Base-by-base conservation (phyloP, 2,329 filamentous ascomycete genomes). In the Byssothecium circinans region DNA sequence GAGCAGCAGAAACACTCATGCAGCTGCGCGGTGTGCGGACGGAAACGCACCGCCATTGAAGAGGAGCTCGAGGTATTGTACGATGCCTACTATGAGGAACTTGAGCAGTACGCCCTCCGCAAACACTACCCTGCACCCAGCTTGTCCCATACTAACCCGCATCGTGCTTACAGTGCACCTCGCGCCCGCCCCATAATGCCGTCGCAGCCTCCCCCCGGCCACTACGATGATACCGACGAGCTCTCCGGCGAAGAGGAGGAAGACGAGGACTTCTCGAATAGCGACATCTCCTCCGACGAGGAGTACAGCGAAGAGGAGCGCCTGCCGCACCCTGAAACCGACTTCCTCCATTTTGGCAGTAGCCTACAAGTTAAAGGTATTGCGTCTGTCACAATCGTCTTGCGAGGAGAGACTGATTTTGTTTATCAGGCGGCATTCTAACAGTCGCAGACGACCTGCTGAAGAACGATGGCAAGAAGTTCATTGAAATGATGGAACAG, bases 401-500 rank as follows among this genome's bases (percentile, higher is more conserved):
- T 34, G 45, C 27, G 29, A 35, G 44, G 54, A 53, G 47, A 58
- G 60, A 53, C 60, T 64, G 54, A 64, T 56, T 51, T n/a, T 44
- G 50, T 37, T 44, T 29, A 46, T 73, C 81, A 90, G 91, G 94
- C 78, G 95, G 94, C 69, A 96, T 99, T 74, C 85, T 99, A 70
- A 99, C 94, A 58, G 94, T 99, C 67, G 94, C 94, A 71, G 94
- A 99, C 78, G 94, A 99, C 75, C 81, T 99, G 57, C 82, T 99
- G 55, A 97, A 97, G 74, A 99, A 99, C 74, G 94, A 99, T 73
- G 94, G 94, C 65, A 96, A 95, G 74, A 95, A 96, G 68, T 99
- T 99, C 76, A 99, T 99, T 74, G 94, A 99, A 72, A 99, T 99
- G 94, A 99, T 99, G 94, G 94, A 99, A 73, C 92, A 97, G 75